Conservation (phyloP, 352 stramenopile species). For the Globisporangium middletonii region DNA sequence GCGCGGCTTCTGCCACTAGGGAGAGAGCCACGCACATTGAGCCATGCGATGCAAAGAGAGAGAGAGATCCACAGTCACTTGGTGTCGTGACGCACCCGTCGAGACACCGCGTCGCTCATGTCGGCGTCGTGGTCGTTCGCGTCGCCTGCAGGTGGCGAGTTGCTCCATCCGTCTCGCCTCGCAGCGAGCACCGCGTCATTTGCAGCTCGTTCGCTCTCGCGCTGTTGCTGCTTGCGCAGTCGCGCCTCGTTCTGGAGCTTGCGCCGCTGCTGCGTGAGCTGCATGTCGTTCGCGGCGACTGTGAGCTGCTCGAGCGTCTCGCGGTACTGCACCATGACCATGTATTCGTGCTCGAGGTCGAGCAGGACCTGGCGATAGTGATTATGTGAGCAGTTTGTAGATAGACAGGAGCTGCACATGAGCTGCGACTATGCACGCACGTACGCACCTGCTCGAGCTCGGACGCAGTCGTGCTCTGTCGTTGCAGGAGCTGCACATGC, state of each 20-base stretch:
- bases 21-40: not conserved
- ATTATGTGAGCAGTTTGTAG: constrained; percentile 14
- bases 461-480: constrained; percentile 17
- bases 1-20: constrained; percentile 11
- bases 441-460: constrained; percentile 30
- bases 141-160: constrained; percentile 7
- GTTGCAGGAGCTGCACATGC: constrained; percentile 18
- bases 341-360: constrained; percentile 48
- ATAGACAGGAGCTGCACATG: not conserved
- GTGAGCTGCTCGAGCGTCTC: constrained; percentile 33
- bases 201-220: constrained; percentile 2
- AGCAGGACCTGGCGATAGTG: constrained; percentile 14
- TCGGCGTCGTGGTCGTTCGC: constrained; percentile 6
- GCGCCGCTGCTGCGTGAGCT: constrained; percentile 19
- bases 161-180: constrained; percentile 12
- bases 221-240: constrained; percentile 12
- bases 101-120: constrained; percentile 1
- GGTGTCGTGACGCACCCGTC: not conserved
- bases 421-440: not conserved
- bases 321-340: constrained; percentile 37
- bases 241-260: constrained; percentile 7
- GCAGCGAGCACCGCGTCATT: constrained; percentile 14
- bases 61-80: not conserved
- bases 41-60: not conserved
- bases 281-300: constrained; percentile 18